Conservation (phyloP, 371 early-diverging fungal species). For the Sporodiniella umbellata region DNA sequence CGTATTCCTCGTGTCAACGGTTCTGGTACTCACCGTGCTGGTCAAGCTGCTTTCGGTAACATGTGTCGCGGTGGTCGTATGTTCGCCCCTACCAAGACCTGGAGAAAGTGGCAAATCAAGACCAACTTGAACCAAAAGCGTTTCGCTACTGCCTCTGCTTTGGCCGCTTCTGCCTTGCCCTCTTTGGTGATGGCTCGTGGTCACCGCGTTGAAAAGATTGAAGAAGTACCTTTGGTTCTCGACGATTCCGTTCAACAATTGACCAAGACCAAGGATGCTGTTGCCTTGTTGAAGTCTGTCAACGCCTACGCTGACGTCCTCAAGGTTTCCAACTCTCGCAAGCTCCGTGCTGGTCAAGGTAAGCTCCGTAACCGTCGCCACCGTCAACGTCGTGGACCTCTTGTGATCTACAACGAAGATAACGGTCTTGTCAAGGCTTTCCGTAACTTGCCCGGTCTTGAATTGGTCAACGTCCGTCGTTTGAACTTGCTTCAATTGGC, state of each 20-base stretch:
- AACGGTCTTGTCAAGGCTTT: conserved; percentile 96
- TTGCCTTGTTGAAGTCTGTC: conserved; percentile 89
- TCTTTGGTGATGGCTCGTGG: conserved; percentile 98
- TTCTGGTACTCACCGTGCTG: conserved; percentile 98
- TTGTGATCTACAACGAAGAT: conserved; percentile 96
- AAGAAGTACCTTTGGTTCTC: conserved; percentile 98
- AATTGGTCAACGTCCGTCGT: conserved; percentile 88
- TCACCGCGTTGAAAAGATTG: conserved; percentile 94
- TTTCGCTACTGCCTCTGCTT: conserved; percentile 97
- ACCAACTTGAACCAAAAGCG: conserved; percentile 98
- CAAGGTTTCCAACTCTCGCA: conserved; percentile 96
- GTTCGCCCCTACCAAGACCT: conserved; percentile 99
- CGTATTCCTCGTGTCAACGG: conserved; percentile 99
- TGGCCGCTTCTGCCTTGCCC: conserved; percentile 98
- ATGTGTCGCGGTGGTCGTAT: conserved; percentile 82
- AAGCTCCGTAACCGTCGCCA: conserved; percentile 99
- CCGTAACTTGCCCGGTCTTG: conserved; percentile 99
- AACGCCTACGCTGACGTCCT: conserved; percentile 96
- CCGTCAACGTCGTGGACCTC: conserved; percentile 97
- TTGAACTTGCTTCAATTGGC: conserved; percentile 98
- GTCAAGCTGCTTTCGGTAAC: conserved; percentile 99
- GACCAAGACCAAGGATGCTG: conserved; percentile 97
- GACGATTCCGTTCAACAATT: conserved; percentile 79
- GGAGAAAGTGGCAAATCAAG: conserved; percentile 99
- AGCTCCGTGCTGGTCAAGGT: conserved; percentile 98